Conservation (phyloP, 257 asterid genomes). For the Solanum phureja region DNA sequence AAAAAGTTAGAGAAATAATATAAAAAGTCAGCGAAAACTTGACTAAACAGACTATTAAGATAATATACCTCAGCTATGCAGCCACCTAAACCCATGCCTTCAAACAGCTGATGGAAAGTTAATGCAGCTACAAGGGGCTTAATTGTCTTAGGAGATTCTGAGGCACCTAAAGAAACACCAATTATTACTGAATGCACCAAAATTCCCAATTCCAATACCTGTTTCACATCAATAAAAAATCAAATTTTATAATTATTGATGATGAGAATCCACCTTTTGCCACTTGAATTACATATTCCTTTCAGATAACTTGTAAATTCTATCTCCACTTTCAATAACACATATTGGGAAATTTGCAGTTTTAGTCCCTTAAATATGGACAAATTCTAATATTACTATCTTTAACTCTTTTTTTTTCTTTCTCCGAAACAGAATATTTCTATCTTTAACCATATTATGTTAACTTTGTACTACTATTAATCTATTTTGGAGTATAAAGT, state of each 20-base stretch:
- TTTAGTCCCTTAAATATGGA: neutral
- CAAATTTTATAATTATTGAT: neutral
- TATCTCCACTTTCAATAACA: neutral
- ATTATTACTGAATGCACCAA: conserved; percentile 13
- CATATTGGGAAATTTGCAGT: neutral
- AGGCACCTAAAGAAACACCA: conserved; percentile 16
- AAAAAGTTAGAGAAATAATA: neutral
- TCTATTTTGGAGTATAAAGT: neutral
- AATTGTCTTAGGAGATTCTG: neutral
- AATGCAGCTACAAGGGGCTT: conserved; percentile 8
- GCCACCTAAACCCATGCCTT: conserved; percentile 19
- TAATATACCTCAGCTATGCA: conserved; percentile 4
- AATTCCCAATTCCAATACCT: conserved; percentile 15
- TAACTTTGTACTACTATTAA: neutral
- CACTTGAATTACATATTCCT: neutral
- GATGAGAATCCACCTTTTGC: neutral
- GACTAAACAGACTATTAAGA: neutral
- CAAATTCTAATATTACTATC: neutral
- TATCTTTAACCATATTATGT: neutral
- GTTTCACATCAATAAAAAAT: neutral
- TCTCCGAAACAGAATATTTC: neutral
- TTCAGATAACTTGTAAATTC: neutral
- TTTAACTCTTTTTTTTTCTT: neutral
- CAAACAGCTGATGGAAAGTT: conserved; percentile 14
- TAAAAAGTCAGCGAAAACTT: neutral